Conservation (phyloP, 2,329 filamentous ascomycete species). For the Emericellopsis atlantica region DNA sequence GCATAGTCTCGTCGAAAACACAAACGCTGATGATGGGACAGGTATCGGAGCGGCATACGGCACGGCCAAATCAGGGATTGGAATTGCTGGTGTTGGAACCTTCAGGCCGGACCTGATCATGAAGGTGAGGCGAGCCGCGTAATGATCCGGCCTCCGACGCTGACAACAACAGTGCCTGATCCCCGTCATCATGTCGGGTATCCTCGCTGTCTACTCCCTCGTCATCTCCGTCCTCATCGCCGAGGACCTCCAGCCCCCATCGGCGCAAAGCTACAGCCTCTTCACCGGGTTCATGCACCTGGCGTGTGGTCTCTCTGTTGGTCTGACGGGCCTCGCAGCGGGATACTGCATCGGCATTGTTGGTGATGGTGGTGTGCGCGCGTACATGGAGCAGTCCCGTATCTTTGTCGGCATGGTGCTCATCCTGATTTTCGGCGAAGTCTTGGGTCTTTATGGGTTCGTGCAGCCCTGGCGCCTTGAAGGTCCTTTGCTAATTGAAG, state of each 20-base stretch:
- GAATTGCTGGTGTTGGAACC: slow-evolving; percentile 74
- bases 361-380: slow-evolving; percentile 83
- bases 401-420: slow-evolving; percentile 98
- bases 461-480: slow-evolving; percentile 13
- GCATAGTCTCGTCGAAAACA: slow-evolving; percentile 7
- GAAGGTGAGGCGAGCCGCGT: slow-evolving; percentile 47
- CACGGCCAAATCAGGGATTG: slow-evolving; percentile 79
- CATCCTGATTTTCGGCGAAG: slow-evolving; percentile 97
- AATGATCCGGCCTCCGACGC: not conserved
- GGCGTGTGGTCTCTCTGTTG: slow-evolving; percentile 79
- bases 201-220: slow-evolving; percentile 94
- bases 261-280: slow-evolving; percentile 58
- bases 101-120: slow-evolving; percentile 82
- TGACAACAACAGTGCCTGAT: slow-evolving; percentile 55
- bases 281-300: slow-evolving; percentile 95
- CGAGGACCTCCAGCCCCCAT: slow-evolving; percentile 68
- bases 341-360: slow-evolving; percentile 96
- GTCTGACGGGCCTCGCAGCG: slow-evolving; percentile 82
- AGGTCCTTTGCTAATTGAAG: not conserved
- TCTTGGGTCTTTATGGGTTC: slow-evolving; percentile 91
- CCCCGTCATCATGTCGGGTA: slow-evolving; percentile 96
- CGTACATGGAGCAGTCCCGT: slow-evolving; percentile 91
- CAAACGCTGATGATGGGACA: slow-evolving; percentile 13
- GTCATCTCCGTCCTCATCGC: slow-evolving; percentile 95
- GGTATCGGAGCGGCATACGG: slow-evolving; percentile 70